A percentile compares a stretch with the other conserved stretches of the same genome.
Conservation (phyloP, 1,284 basidiomycete species). For the Laetiporus sulphureus region DNA sequence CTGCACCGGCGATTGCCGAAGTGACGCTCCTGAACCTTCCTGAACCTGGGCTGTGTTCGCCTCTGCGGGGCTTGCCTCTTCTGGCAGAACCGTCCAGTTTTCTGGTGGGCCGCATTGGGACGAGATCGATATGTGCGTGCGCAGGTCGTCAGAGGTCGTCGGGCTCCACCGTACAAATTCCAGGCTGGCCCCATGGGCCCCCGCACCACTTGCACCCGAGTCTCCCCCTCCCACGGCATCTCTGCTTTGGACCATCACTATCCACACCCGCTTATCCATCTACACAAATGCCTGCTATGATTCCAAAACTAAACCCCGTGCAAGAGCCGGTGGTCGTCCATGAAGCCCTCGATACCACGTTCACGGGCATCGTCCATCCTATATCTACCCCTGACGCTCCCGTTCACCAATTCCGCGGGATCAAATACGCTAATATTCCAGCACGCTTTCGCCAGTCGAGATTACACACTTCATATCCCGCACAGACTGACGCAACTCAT, state of each 20-base stretch:
- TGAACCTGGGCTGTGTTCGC: slow-evolving; percentile 2
- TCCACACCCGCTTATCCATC: background rate
- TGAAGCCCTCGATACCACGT: slow-evolving; percentile 49
- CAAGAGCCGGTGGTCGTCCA: slow-evolving; percentile 40
- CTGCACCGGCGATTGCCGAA: slow-evolving; percentile 20
- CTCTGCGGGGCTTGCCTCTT: slow-evolving; percentile 15
- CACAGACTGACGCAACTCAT: slow-evolving; percentile 51
- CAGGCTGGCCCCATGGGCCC: background rate
- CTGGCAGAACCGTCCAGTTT: slow-evolving; percentile 18
- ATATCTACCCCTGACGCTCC: slow-evolving; percentile 45
- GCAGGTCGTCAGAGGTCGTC: slow-evolving; percentile 2
- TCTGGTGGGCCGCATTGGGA: slow-evolving; percentile 7
- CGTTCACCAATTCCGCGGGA: slow-evolving; percentile 67
- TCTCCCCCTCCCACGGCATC: background rate
- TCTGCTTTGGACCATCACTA: background rate
- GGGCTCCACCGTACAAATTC: slow-evolving; percentile 9
- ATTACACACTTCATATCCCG: slow-evolving; percentile 48
- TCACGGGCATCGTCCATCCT: slow-evolving; percentile 54
- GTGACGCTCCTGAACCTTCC: slow-evolving; percentile 9
- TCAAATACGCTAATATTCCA: slow-evolving; percentile 69
- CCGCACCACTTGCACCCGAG: background rate
- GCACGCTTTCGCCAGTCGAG: slow-evolving; percentile 67
- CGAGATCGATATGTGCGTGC: slow-evolving; percentile 8
- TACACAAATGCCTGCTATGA: slow-evolving; percentile 16
- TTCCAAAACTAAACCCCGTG: slow-evolving; percentile 18